A percentile compares a stretch with the other conserved stretches of the same genome.
Evolutionary conservation across 208 protist species (phyloP).

Genomic region (Crithidia mellificae): DNA sequence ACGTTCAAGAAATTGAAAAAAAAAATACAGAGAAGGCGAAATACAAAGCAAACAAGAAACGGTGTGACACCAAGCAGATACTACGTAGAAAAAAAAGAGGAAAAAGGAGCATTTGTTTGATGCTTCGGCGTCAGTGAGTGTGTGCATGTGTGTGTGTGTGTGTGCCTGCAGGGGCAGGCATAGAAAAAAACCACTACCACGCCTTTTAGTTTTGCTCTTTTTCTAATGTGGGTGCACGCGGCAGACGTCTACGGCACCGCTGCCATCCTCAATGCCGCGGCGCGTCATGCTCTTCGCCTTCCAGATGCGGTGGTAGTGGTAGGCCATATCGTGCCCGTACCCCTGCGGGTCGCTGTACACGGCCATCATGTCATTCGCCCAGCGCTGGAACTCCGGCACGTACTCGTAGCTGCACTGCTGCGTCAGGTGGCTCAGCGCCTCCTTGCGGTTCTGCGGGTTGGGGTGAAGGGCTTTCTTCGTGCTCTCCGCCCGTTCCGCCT

Average conservation of each 20-base stretch:
- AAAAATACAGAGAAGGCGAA: background rate
- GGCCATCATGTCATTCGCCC: slow-evolving; percentile 91
- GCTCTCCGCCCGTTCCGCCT: slow-evolving; percentile 61
- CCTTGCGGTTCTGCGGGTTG: slow-evolving; percentile 81
- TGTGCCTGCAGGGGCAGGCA: too few relatives aligned
- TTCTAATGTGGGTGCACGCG: slow-evolving; percentile 77
- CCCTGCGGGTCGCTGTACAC: slow-evolving; percentile 84
- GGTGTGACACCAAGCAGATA: slow-evolving; percentile 4
- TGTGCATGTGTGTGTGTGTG: too few relatives aligned
- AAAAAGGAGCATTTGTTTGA: background rate
- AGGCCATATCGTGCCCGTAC: slow-evolving; percentile 89
- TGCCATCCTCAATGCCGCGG: slow-evolving; percentile 81
- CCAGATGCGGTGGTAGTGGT: slow-evolving; percentile 92
- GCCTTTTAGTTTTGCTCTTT: too few relatives aligned
- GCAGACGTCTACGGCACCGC: slow-evolving; percentile 71
- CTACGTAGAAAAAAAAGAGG: slow-evolving; percentile 3
- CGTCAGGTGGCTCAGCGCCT: slow-evolving; percentile 83
- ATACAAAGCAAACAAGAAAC: too few relatives aligned
- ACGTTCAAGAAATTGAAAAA: background rate
- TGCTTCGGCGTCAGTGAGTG: background rate
- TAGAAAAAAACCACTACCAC: background rate
- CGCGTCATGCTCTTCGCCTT: slow-evolving; percentile 82
- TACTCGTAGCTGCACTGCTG: slow-evolving; percentile 91
- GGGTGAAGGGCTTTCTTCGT: slow-evolving; percentile 57
- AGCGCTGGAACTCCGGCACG: slow-evolving; percentile 91